Conservation (phyloP, 2,329 filamentous ascomycete species). For the Claviceps monticola region DNA sequence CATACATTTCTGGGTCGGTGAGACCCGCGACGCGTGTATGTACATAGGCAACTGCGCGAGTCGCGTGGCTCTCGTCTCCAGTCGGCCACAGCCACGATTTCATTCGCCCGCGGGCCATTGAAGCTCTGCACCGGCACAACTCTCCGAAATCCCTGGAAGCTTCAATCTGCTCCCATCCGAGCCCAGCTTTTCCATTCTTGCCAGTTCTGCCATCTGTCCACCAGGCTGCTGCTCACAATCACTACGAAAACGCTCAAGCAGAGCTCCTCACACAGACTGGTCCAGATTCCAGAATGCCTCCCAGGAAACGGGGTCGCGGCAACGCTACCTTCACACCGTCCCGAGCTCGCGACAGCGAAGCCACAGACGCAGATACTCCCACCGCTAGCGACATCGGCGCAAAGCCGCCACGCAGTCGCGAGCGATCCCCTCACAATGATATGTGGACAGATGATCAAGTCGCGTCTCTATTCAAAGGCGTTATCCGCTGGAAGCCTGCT, state of each 20-base stretch:
- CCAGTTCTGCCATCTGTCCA: neutral
- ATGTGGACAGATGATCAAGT: slow-evolving; percentile 95
- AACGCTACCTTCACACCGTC: slow-evolving; percentile 42
- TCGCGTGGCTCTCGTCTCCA: neutral
- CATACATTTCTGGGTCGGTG: too few species aligned
- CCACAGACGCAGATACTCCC: slow-evolving; percentile 45
- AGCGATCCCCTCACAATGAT: slow-evolving; percentile 33
- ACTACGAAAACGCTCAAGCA: neutral
- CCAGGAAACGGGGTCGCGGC: slow-evolving; percentile 52
- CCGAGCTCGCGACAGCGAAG: slow-evolving; percentile 40
- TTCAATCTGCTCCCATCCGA: neutral
- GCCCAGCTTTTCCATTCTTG: neutral
- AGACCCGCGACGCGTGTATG: neutral
- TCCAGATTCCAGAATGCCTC: slow-evolving; percentile 40
- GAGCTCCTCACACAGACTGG: neutral
- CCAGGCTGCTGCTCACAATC: neutral
- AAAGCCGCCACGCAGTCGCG: slow-evolving; percentile 10
- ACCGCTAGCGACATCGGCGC: slow-evolving; percentile 35
- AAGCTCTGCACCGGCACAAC: neutral
- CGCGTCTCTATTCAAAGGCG: slow-evolving; percentile 79
- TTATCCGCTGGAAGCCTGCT: slow-evolving; percentile 93
- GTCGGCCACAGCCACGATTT: neutral
- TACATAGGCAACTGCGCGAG: neutral
- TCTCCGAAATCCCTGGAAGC: neutral
- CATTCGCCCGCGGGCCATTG: neutral